A percentile compares a stretch with the other conserved stretches of the same genome.
These are phyloP conservation scores for Cyberlindnera xishuangbannaensis DNA, from an alignment of 805 yeast genomes.

Conservation along the genomic window DNA sequence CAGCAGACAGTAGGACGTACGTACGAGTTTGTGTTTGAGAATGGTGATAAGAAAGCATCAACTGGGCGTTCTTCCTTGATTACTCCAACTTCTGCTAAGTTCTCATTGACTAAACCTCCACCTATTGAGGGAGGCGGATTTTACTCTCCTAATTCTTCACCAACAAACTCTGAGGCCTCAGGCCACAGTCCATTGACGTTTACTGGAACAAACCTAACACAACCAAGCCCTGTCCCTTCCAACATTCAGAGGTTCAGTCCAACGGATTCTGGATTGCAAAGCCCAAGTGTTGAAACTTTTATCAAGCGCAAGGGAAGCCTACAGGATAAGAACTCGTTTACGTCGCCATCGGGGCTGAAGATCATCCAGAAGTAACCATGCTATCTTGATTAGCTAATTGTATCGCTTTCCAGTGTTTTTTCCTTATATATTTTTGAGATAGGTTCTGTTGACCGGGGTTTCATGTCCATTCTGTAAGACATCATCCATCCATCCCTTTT, in stretches of 20 bases:
- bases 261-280: slow-evolving; percentile 3
- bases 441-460: neutral
- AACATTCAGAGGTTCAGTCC: slow-evolving; percentile 15
- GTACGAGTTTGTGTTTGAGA: slow-evolving; percentile 24
- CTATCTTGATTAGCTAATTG: no score
- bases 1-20: slow-evolving; percentile 12
- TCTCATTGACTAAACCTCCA: slow-evolving; percentile 22
- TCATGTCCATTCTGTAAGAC: neutral
- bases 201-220: slow-evolving; percentile 6
- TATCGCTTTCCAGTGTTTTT: slow-evolving; percentile 12
- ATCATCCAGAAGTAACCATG: slow-evolving; percentile 14
- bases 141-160: slow-evolving; percentile 22
- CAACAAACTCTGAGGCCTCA: slow-evolving; percentile 22
- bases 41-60: slow-evolving; percentile 12
- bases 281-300: slow-evolving; percentile 7
- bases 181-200: slow-evolving; percentile 19
- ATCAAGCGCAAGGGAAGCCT: slow-evolving; percentile 1
- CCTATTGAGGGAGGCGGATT: slow-evolving; percentile 14
- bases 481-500: neutral
- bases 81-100: slow-evolving; percentile 18
- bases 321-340: slow-evolving; percentile 1
- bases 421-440: neutral
- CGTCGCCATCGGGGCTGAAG: slow-evolving; percentile 6
- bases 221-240: slow-evolving; percentile 16
- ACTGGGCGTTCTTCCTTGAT: slow-evolving; percentile 17